phyloP scores from a whole-genome alignment of 208 protist species.

The Porcisia deanei region DNA sequence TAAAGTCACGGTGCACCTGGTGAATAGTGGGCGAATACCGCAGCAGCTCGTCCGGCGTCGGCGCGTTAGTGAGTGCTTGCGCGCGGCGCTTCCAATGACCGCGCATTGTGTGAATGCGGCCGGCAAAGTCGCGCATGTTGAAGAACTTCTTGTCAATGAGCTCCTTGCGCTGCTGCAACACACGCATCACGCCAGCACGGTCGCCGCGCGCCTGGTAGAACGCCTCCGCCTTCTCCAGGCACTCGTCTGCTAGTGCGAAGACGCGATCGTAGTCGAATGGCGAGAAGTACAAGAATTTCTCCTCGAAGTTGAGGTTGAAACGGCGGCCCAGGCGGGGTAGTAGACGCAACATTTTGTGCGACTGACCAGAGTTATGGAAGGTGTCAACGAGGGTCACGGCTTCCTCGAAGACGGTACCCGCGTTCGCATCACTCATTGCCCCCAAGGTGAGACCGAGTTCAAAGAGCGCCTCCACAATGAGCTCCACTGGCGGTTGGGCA shows the following conservation, averaged over 20 bases:
- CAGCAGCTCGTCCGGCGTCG: constrained; percentile 86
- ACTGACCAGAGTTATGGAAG: constrained; percentile 83
- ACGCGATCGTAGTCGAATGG: constrained; percentile 90
- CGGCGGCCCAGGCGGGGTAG: constrained; percentile 79
- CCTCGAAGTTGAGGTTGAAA: constrained; percentile 86
- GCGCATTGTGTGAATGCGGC: constrained; percentile 89
- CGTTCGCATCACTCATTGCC: constrained; percentile 39
- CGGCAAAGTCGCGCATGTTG: constrained; percentile 90
- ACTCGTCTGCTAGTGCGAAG: constrained; percentile 85
- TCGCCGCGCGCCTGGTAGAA: constrained; percentile 50
- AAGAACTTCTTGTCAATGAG: constrained; percentile 91
- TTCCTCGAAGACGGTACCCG: constrained; percentile 75
- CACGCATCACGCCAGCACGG: constrained; percentile 61
- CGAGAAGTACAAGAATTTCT: constrained; percentile 91
- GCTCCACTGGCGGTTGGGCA: constrained; percentile 59
- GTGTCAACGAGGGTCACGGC: constrained; percentile 61
- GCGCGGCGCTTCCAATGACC: constrained; percentile 86
- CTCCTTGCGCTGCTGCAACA: constrained; percentile 78
- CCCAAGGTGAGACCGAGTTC: constrained; percentile 81
- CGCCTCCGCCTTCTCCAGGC: constrained; percentile 68
- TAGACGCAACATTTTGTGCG: constrained; percentile 86
- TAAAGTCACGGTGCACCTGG: constrained; percentile 90
- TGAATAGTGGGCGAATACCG: constrained; percentile 89
- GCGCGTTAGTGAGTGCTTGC: constrained; percentile 74
- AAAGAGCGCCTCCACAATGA: constrained; percentile 82